Base-by-base conservation (phyloP, 176 grass and related monocot species). In the Melocanna baccifera region DNA sequence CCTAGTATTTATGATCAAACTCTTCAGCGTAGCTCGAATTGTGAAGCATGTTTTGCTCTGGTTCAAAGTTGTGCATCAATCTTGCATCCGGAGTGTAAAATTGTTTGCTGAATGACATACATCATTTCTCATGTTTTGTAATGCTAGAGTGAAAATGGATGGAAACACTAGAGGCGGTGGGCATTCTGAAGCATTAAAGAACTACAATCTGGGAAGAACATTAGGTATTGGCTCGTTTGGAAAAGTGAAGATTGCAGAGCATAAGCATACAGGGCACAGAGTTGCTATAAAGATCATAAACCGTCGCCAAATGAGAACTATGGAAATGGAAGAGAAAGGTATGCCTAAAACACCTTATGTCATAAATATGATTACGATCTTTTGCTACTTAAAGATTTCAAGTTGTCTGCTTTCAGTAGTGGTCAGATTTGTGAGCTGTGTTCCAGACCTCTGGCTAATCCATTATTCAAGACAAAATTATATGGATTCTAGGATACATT, bases 261-360 rank as follows among this genome's bases (percentile, higher is more conserved):
- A 98, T 90, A 91, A 91, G 78, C 57, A 85, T 79, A 95, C 96
- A 42, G 91, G 96, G 12, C 93, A 95, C 42, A 88, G 52, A 73
- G 96, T 98, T 80, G 96, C 96, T 52, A 88, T 98, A 85, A 98
- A 98, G 87, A 93, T 98, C 52, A 82, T 98, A 12, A 94, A 93
- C 62, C 86, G 93, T 43, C 80, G 77, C 59, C 87, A 95, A 86
- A 92, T 98, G 92, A 93, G 47, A 88, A 93, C 26, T 82, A 91
- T 91, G 87, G 93, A 92, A 73, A 98, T 93, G 91, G 96, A 98
- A 85, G 96, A 95, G 82, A 98, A 95, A 92, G 91, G 93, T 93
- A 89, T 48, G 46, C 29, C 40, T 58, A 59, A 43, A 29, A 14
- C 18, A 6, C 29, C 32, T 58, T 62, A 39, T 86, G 61, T 59